These are phyloP conservation scores for Magnaporthiopsis rhizophila DNA, from an alignment of 2,329 filamentous ascomycete species.

Conservation along the genomic window DNA sequence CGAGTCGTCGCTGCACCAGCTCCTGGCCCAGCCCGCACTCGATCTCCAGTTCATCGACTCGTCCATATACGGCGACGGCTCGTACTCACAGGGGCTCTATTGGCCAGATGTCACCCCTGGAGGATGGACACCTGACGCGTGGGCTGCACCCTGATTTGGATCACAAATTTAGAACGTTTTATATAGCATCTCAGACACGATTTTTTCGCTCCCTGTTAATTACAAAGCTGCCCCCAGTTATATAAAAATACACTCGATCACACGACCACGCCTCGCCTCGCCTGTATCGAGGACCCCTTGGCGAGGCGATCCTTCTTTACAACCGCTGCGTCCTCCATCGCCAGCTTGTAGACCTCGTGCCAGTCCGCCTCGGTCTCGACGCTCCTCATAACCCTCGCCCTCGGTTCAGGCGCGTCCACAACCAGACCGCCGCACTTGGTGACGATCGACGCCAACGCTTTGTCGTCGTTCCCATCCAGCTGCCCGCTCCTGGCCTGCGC, in stretches of 20 bases:
- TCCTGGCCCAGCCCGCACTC: conserved; percentile 2
- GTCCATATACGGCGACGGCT: conserved; percentile 1
- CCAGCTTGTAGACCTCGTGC: background rate
- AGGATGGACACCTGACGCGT: conserved; percentile 3
- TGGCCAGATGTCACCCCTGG: conserved; percentile 5
- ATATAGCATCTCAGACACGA: too few relatives aligned
- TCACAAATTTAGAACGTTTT: too few relatives aligned
- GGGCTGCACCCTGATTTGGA: background rate
- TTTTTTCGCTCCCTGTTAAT: too few relatives aligned
- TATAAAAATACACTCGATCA: background rate
- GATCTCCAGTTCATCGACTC: conserved; percentile 7
- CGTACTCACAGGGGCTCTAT: conserved; percentile 2
- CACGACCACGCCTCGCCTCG: background rate
- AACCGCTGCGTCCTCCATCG: background rate
- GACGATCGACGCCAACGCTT: background rate
- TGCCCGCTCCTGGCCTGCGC: too few relatives aligned
- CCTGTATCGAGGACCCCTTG: background rate
- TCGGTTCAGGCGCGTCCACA: background rate
- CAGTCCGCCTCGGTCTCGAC: background rate
- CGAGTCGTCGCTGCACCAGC: conserved; percentile 2
- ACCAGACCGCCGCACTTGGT: background rate
- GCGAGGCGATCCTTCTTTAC: background rate
- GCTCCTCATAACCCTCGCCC: background rate
- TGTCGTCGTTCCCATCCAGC: background rate
- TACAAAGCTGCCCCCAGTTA: too few relatives aligned